Conservation (phyloP, 768 basidiomycete species). For the Lactarius sanguifluus region DNA sequence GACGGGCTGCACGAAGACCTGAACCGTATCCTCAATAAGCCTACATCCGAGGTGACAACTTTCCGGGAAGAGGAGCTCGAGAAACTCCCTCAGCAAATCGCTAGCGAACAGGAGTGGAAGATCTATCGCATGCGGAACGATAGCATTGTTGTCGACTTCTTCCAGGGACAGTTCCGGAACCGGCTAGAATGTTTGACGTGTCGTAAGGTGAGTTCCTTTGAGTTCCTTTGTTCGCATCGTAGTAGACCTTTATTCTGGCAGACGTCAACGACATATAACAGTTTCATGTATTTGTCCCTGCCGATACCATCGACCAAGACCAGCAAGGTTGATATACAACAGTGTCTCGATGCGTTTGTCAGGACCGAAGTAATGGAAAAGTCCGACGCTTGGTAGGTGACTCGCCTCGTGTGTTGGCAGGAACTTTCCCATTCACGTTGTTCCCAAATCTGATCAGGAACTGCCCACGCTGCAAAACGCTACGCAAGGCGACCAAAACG, state of each 20-base stretch:
- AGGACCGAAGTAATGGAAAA: constrained; percentile 88
- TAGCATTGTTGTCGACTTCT: constrained; percentile 92
- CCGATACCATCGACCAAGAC: constrained; percentile 74
- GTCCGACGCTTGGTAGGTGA: constrained; percentile 85
- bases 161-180: constrained; percentile 96
- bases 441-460: constrained; percentile 55
- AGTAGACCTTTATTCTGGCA: constrained; percentile 37
- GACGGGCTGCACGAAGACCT: constrained; percentile 97
- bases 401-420: not conserved
- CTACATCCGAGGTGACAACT: constrained; percentile 60
- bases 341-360: constrained; percentile 89
- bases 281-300: constrained; percentile 92
- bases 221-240: constrained; percentile 2
- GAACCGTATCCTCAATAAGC: constrained; percentile 82
- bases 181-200: constrained; percentile 88
- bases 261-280: constrained; percentile 97
- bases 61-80: constrained; percentile 89
- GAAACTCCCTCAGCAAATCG: constrained; percentile 79
- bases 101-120: constrained; percentile 91
- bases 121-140: constrained; percentile 89
- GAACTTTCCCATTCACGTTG: not conserved
- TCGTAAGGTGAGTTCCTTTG: constrained; percentile 59
- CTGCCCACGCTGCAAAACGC: constrained; percentile 89
- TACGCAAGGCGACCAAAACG: constrained; percentile 82
- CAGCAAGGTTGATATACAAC: constrained; percentile 64